phyloP scores from a whole-genome alignment of 2,329 filamentous ascomycete species.

The Diaporthe longicolla region DNA sequence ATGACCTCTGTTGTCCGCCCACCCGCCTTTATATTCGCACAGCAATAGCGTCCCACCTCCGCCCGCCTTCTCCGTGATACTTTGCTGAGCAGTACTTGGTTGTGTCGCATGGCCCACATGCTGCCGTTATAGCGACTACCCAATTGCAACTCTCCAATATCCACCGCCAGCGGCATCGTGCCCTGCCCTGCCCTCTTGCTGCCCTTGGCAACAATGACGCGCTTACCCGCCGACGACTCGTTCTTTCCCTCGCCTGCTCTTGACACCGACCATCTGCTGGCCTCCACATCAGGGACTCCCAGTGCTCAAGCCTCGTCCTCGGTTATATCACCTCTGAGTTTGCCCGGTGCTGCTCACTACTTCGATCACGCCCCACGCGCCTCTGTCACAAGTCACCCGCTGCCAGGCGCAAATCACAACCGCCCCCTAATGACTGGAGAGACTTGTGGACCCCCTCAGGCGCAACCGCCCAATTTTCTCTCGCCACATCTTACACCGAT shows the following conservation, averaged over 20 bases:
- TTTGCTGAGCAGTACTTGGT: constrained; percentile 15
- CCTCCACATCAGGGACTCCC: constrained; percentile 46
- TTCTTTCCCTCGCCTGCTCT: constrained; percentile 58
- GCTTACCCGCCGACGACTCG: constrained; percentile 56
- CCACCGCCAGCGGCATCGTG: constrained; percentile 31
- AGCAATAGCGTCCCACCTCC: constrained; percentile 6
- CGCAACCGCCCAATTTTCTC: constrained; percentile 46
- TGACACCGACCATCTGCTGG: constrained; percentile 49
- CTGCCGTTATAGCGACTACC: constrained; percentile 24
- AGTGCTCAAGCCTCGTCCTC: constrained; percentile 51
- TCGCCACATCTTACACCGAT: constrained; percentile 48
- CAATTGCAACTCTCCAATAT: constrained; percentile 33
- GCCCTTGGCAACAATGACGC: constrained; percentile 53
- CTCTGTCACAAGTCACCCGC: constrained; percentile 44
- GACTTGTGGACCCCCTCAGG: constrained; percentile 44
- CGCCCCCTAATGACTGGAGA: constrained; percentile 38
- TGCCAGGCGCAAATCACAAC: constrained; percentile 40
- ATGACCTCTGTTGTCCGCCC: constrained; percentile 10
- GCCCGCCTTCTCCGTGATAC: not conserved
- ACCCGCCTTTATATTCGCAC: constrained; percentile 15
- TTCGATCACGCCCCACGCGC: constrained; percentile 51
- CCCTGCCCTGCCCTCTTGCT: constrained; percentile 5
- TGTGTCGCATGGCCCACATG: constrained; percentile 23
- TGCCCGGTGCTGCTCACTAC: constrained; percentile 56
- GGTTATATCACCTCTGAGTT: constrained; percentile 57